These are phyloP conservation scores for Aeschynomene evenia DNA, from an alignment of 306 rosid species.

Conservation along the genomic window DNA sequence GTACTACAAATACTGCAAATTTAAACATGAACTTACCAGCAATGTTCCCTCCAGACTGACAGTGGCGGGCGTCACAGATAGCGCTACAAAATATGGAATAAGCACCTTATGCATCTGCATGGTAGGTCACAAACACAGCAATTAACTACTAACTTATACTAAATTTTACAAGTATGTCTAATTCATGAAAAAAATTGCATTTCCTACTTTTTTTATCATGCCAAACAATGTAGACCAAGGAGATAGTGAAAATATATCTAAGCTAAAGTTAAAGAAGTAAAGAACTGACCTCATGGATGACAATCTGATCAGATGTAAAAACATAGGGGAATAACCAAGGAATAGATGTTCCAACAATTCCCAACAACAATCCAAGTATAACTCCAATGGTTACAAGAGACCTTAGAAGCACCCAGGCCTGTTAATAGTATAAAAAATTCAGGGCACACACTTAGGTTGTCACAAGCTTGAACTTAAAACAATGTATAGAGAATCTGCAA, in stretches of 20 bases:
- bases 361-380: conserved; percentile 60
- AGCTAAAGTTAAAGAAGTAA: conserved; percentile 9
- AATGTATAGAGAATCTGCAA: background rate
- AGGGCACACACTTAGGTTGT: too few relatives aligned
- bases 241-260: background rate
- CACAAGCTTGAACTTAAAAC: conserved; percentile 1
- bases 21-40: conserved; percentile 57
- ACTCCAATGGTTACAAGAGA: conserved; percentile 75
- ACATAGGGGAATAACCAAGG: conserved; percentile 77
- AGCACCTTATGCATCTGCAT: conserved; percentile 86
- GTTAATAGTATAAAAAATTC: conserved; percentile 34
- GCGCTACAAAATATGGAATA: conserved; percentile 72
- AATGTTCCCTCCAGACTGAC: conserved; percentile 88
- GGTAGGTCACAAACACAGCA: conserved; percentile 14
- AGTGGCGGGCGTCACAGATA: conserved; percentile 75
- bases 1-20: background rate
- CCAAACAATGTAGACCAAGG: background rate
- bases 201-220: background rate
- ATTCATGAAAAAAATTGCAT: background rate
- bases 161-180: conserved; percentile 1
- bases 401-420: conserved; percentile 75
- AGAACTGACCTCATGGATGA: conserved; percentile 70
- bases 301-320: conserved; percentile 72
- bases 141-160: background rate
- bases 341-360: conserved; percentile 69